These are phyloP conservation scores for Oxyria digyna DNA, from an alignment of 148 eudicot species.

Conservation along the genomic window DNA sequence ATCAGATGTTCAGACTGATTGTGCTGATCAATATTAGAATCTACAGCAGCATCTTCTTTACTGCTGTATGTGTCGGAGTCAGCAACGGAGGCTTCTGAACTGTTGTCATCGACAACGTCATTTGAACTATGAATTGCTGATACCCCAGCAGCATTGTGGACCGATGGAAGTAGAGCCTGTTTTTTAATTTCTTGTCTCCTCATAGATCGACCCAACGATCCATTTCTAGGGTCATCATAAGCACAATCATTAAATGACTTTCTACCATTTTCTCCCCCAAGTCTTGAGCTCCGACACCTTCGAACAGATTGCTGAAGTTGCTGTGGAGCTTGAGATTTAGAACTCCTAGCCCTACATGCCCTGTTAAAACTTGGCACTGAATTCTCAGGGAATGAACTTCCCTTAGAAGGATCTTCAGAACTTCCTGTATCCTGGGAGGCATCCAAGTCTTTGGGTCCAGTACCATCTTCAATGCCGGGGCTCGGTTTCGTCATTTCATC, in stretches of 20 bases:
- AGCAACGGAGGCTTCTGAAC: conserved; percentile 43
- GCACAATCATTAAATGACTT: conserved; percentile 15
- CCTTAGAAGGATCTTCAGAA: conserved; percentile 33
- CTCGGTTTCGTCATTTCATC: conserved; percentile 29
- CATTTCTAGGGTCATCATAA: conserved; percentile 25
- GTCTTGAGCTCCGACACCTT: conserved; percentile 51
- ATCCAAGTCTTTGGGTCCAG: conserved; percentile 1
- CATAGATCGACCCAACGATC: conserved; percentile 30
- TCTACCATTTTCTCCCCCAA: conserved; percentile 22
- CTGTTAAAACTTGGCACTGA: conserved; percentile 12
- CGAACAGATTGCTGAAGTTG: conserved; percentile 19
- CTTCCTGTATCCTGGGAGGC: conserved; percentile 13
- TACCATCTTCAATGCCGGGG: conserved; percentile 20
- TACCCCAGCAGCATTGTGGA: conserved; percentile 21
- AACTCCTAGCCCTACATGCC: conserved; percentile 30
- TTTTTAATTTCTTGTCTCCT: conserved; percentile 51
- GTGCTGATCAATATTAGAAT: conserved; percentile 39
- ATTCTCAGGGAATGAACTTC: conserved; percentile 10
- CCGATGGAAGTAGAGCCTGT: conserved; percentile 38
- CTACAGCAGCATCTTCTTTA: conserved; percentile 47
- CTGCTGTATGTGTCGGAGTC: conserved; percentile 44
- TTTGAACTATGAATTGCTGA: conserved; percentile 42
- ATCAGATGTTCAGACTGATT: conserved; percentile 26
- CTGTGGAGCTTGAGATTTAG: conserved; percentile 18
- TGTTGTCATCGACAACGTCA: conserved; percentile 46